Evolutionary conservation across 2,329 filamentous ascomycete genomes (phyloP), one percentile per base, ranked within the genome.

Genomic region (Trichoderma sp.): DNA sequence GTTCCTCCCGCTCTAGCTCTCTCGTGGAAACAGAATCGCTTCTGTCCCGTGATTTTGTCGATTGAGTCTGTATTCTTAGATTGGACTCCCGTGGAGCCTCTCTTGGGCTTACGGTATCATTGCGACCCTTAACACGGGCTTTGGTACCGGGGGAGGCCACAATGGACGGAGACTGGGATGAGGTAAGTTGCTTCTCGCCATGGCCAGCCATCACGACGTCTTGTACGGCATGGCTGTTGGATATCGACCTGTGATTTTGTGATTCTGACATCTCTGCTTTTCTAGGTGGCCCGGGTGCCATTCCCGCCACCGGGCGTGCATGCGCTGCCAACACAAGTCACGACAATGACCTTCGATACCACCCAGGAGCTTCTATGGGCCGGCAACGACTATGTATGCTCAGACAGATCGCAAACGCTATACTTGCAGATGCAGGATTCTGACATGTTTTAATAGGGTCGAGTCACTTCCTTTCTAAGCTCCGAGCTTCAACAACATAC

Each of bases 331-430:
- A 92, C 92, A 26, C 89, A 90, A 71, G 90, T 94, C 75, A 91
- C 92, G 58, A 91, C 94, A 3, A 88, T 98, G 81, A 92, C 92
- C 62, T 99, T 99, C 82, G 96, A 99, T 81, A 92, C 92, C 71
- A 87, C 88, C 50, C 92, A 97, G 80, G 96, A 99, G 81, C 87
- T 99, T 43, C 83, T 99, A 68, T 99, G 97, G 96, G 90, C 91
- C 3, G 97, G 95, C 61, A 97, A 96, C 81, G 93, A 96, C 84
- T 93, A 91, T 86, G 93, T 96, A 85, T 85, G 88, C 77, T 64
- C 8, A n/a, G 26, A 36, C 59, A 28, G n/a, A 34, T 23, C 39
- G 53, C 34, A 28, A n/a, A 17, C 57, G 4, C 34, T 13, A 15
- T 12, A 0, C 28, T 34, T 17, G 43, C 32, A 2, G 4, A 23